Evolutionary conservation across 495 filamentous ascomycete species (phyloP), one percentile per base, ranked within the genome.

Genomic region (Penicillium bialowiezense): DNA sequence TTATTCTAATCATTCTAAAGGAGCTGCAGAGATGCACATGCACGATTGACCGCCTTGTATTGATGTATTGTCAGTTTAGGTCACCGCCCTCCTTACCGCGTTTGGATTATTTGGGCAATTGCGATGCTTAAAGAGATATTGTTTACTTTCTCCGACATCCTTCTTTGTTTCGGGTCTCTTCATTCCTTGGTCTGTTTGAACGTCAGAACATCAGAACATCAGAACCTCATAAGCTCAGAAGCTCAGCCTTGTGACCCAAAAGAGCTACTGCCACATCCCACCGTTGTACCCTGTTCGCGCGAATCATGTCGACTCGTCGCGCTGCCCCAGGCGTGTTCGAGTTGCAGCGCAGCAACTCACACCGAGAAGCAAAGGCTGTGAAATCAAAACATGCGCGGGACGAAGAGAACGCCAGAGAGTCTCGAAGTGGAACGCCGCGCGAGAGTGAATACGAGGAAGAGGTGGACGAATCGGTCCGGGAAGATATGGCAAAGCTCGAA

Each of bases 401-500:
- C 20, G 54, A 66, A 17, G 70, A 77, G 33, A 60, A 72, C 29
- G 61, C 63, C 9, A 51, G 54, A 9, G 55, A 37, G 10, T 48
- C 58, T 1, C 62, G 59, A 34, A 60, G 55, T 17, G 69, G 72
- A 8, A 48, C n/a, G 1, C 41, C 48, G n/a, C n/a, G n/a, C 5
- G 39, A 51, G 24, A 50, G 44, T 18, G 52, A 36, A 23, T 53
- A 64, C 12, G 54, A 56, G 20, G 63, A 87, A 49, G 76, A 81
- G 31, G 74, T 93, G 20, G 88, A 96, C 59, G 72, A 83, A 20
- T 75, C 72, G 3, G 86, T 95, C 33, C 79, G 76, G 36, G 83
- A 91, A 31, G 93, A 99, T 62, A 97, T 99, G 83, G 80, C 77
- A 23, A 87, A 80, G 51, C 81, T 99, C 33, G 83, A 95, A 53